Percentiles rank a stretch among this genome's conserved stretches.
phyloP scores from a whole-genome alignment of 805 yeast species.

The Metschnikowia shivogae region DNA sequence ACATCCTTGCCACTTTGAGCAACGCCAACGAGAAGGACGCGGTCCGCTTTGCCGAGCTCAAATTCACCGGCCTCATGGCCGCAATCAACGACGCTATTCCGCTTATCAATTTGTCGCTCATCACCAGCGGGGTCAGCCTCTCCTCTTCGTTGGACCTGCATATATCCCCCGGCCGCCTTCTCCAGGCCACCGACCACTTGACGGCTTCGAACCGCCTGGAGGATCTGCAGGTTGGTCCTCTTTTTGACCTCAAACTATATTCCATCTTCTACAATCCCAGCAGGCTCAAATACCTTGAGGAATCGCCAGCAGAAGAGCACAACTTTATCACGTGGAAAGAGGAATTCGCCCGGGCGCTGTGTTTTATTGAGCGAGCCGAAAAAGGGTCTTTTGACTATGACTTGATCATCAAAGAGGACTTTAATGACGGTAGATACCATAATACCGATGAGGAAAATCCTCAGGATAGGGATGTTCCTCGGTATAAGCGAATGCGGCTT shows the following conservation, averaged over 20 bases:
- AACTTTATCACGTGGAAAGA: constrained; percentile 65
- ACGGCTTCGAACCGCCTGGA: constrained; percentile 32
- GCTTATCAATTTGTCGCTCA: constrained; percentile 56
- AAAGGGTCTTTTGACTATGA: constrained; percentile 36
- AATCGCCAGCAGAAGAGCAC: not conserved
- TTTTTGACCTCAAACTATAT: constrained; percentile 53
- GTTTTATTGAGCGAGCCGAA: constrained; percentile 32
- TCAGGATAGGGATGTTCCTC: constrained; percentile 29
- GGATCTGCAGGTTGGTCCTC: constrained; percentile 50
- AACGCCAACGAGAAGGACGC: constrained; percentile 33
- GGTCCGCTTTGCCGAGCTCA: constrained; percentile 43
- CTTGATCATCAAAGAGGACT: constrained; percentile 50
- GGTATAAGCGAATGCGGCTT: constrained; percentile 32
- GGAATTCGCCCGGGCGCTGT: constrained; percentile 54
- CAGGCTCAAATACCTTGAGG: constrained; percentile 31
- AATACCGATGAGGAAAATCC: constrained; percentile 37
- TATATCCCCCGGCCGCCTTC: constrained; percentile 60
- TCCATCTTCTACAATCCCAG: constrained; percentile 60
- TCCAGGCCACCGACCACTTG: constrained; percentile 56
- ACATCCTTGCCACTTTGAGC: constrained; percentile 30
- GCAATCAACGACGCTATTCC: constrained; percentile 70
- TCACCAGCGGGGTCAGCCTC: constrained; percentile 65
- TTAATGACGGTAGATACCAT: constrained; percentile 71
- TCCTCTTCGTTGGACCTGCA: constrained; percentile 45
- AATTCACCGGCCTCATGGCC: constrained; percentile 44